Conservation (phyloP, 225 moss, liverwort and hornwort genomes). For the Antitrichia curtipendula region DNA sequence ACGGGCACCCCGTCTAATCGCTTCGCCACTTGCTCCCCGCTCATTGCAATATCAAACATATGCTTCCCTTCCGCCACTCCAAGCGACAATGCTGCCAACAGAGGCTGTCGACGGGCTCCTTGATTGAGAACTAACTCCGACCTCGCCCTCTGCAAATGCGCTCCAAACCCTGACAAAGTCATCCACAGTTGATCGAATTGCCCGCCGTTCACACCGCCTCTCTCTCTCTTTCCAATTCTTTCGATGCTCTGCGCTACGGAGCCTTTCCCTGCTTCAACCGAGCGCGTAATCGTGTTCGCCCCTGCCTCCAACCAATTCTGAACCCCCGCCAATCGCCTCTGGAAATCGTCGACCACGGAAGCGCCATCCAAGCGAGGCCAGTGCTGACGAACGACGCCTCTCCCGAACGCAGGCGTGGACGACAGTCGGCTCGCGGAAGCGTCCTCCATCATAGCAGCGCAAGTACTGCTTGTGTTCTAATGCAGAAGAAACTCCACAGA, state of each 20-base stretch:
- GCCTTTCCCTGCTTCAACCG: slow-evolving; percentile 2
- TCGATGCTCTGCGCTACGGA: neutral
- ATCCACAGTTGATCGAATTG: slow-evolving; percentile 14
- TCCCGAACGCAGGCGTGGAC: neutral
- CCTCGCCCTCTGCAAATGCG: slow-evolving; percentile 6
- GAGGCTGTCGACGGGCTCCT: slow-evolving; percentile 12
- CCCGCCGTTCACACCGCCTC: neutral
- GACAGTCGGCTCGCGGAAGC: slow-evolving; percentile 2
- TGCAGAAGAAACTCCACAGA: neutral
- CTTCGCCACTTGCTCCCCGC: slow-evolving; percentile 67
- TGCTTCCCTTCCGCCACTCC: slow-evolving; percentile 42
- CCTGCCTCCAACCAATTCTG: slow-evolving; percentile 27
- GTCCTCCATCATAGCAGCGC: slow-evolving; percentile 2
- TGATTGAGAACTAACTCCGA: neutral
- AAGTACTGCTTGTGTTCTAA: neutral
- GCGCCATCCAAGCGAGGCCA: neutral
- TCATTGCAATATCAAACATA: slow-evolving; percentile 87
- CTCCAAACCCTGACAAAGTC: slow-evolving; percentile 35
- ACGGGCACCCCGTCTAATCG: slow-evolving; percentile 94
- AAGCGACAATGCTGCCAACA: slow-evolving; percentile 35
- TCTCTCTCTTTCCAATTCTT: neutral
- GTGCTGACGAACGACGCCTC: neutral
- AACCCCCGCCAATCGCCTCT: slow-evolving; percentile 12
- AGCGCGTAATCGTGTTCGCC: slow-evolving; percentile 2
- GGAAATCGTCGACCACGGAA: slow-evolving; percentile 4